A percentile compares a stretch with the other conserved stretches of the same genome.
These are phyloP conservation scores for Castanea crenata DNA, from an alignment of 306 rosid species.

Conservation along the genomic window DNA sequence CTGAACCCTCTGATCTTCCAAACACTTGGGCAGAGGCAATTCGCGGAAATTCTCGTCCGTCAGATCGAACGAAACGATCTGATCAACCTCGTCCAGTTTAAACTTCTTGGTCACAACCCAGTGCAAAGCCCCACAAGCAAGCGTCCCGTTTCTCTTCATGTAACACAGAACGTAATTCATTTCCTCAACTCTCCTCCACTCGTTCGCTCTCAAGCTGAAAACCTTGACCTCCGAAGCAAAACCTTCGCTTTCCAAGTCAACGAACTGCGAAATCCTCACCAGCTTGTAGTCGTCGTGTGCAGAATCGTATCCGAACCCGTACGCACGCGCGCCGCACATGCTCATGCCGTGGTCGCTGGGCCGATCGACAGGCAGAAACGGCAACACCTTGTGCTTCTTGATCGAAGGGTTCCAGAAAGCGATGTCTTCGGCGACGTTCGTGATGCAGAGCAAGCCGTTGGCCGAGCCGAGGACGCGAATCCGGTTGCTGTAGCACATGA, in stretches of 20 bases:
- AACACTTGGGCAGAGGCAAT: conserved; percentile 58
- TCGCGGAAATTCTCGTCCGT: conserved; percentile 32
- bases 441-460: conserved; percentile 67
- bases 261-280: conserved; percentile 54
- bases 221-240: conserved; percentile 48
- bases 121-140: conserved; percentile 41
- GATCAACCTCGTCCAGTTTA: conserved; percentile 28
- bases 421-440: conserved; percentile 74
- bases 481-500: conserved; percentile 80
- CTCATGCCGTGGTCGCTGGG: conserved; percentile 19
- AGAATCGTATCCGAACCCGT: conserved; percentile 63
- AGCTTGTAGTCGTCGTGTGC: conserved; percentile 44
- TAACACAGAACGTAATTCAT: conserved; percentile 55
- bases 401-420: conserved; percentile 75
- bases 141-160: conserved; percentile 52
- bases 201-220: conserved; percentile 41
- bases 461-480: conserved; percentile 56
- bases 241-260: conserved; percentile 29
- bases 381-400: conserved; percentile 39
- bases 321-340: conserved; percentile 41
- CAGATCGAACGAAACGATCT: conserved; percentile 50
- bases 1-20: conserved; percentile 13
- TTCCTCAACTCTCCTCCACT: conserved; percentile 45
- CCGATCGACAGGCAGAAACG: conserved; percentile 33
- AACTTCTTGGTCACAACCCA: conserved; percentile 61